A percentile compares a stretch with the other conserved stretches of the same genome.
Conservation (phyloP, 2,329 filamentous ascomycete genomes). For the Magnaporthiopsis rhizophila region DNA sequence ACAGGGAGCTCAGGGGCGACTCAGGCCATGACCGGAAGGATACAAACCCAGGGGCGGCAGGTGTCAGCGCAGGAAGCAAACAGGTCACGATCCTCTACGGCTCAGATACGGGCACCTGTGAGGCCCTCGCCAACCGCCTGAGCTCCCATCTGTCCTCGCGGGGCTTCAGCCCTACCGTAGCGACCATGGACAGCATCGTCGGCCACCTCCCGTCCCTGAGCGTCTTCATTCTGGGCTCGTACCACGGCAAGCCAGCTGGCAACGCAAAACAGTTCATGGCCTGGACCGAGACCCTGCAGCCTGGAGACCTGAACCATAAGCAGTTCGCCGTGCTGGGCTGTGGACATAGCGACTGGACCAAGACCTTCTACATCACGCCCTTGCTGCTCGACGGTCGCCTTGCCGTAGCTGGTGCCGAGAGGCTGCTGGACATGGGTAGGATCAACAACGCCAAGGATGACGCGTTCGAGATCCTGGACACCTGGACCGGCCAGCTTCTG, state of each 20-base stretch:
- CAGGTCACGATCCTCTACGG: conserved; percentile 2
- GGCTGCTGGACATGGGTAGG: conserved; percentile 33
- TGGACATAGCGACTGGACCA: conserved; percentile 23
- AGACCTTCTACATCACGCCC: conserved; percentile 44
- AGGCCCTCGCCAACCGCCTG: conserved; percentile 2
- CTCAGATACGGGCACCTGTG: background rate
- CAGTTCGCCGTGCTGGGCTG: background rate
- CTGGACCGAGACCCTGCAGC: background rate
- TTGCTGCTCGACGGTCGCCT: conserved; percentile 37
- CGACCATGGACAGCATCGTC: background rate
- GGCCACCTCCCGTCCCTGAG: background rate
- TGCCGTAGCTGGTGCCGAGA: conserved; percentile 32
- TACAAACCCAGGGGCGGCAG: too few species aligned
- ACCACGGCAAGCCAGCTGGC: conserved; percentile 2
- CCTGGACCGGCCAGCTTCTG: conserved; percentile 35
- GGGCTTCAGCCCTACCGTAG: background rate
- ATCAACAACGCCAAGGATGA: conserved; percentile 34
- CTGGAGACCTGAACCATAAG: background rate
- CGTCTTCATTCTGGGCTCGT: background rate
- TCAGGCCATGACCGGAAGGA: background rate
- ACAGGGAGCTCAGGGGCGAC: conserved; percentile 10
- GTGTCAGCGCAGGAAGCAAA: too few species aligned
- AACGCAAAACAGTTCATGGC: background rate
- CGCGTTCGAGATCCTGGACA: conserved; percentile 42
- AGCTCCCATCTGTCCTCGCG: background rate